Percentiles rank a stretch among this genome's conserved stretches.
phyloP scores from a whole-genome alignment of 2,329 filamentous ascomycete genomes.

The Emergomyces pasteurianus region DNA sequence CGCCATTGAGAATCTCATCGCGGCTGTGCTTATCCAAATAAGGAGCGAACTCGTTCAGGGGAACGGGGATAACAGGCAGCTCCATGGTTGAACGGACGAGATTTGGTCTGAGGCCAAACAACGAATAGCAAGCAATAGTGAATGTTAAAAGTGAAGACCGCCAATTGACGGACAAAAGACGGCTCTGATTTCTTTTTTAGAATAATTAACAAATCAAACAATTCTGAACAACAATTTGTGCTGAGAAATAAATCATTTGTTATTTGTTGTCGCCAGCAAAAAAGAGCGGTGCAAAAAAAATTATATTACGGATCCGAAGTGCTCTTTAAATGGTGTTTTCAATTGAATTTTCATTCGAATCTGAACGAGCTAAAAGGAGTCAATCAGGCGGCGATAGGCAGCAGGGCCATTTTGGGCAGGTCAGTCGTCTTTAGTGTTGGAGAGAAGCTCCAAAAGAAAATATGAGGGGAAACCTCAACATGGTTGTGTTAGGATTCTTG shows the following conservation, averaged over 20 bases:
- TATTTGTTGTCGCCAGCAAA: neutral
- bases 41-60: conserved; percentile 10
- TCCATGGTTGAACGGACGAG: conserved; percentile 3
- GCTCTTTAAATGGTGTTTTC: neutral
- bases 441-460: neutral
- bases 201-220: neutral
- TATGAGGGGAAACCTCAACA: neutral
- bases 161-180: neutral
- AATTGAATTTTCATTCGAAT: neutral
- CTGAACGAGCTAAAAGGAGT: neutral
- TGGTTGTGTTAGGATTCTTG: too few relatives aligned
- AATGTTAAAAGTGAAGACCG: neutral
- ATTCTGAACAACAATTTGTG: neutral
- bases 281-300: neutral
- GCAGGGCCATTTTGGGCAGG: neutral
- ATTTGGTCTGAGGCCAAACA: neutral
- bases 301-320: neutral
- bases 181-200: neutral
- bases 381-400: neutral
- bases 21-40: conserved; percentile 9
- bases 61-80: conserved; percentile 9
- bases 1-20: conserved; percentile 8
- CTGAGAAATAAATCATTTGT: neutral
- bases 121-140: neutral
- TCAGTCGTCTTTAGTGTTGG: too few relatives aligned